A percentile compares a stretch with the other conserved stretches of the same genome.
These are phyloP conservation scores for Sporothrix pseudoabietina DNA, from an alignment of 2,329 filamentous ascomycete species.

Conservation along the genomic window DNA sequence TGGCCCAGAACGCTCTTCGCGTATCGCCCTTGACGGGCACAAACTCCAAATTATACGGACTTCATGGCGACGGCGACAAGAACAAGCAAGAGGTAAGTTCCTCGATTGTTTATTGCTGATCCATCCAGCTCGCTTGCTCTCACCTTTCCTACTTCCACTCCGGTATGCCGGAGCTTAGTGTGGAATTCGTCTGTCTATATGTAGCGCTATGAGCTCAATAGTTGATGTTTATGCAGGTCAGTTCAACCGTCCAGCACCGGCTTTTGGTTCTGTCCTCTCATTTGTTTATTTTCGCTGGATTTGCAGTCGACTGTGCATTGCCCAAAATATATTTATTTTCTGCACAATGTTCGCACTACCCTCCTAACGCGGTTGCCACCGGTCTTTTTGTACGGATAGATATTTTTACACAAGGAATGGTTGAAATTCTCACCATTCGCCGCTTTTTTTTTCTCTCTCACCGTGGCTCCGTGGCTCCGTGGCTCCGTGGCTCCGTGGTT, in stretches of 20 bases:
- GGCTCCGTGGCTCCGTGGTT: not conserved
- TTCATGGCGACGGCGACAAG: not conserved
- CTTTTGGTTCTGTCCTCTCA: conserved; percentile 32
- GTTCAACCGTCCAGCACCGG: conserved; percentile 24
- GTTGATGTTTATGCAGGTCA: conserved; percentile 26
- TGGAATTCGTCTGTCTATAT: not conserved
- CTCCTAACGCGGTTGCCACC: conserved; percentile 24
- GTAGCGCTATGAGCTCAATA: conserved; percentile 9
- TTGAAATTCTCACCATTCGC: not conserved
- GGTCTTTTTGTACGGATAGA: not conserved
- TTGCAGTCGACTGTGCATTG: not conserved
- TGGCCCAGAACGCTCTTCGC: not conserved
- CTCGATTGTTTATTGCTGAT: not conserved
- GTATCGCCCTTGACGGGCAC: conserved; percentile 3
- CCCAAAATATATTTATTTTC: not conserved
- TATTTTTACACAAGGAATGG: conserved; percentile 6
- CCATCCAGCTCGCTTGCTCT: not conserved
- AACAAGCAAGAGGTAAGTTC: not conserved
- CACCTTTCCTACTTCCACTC: not conserved
- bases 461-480: not conserved
- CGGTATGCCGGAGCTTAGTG: conserved; percentile 13
- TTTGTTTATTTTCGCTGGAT: conserved; percentile 16
- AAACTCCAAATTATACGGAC: not conserved
- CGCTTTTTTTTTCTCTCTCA: conserved; percentile 4
- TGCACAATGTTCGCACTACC: not conserved